Percentiles rank a stretch among this genome's conserved stretches.
Conservation (phyloP, 2,329 filamentous ascomycete genomes). For the Pyrenophora tritici-repentis region DNA sequence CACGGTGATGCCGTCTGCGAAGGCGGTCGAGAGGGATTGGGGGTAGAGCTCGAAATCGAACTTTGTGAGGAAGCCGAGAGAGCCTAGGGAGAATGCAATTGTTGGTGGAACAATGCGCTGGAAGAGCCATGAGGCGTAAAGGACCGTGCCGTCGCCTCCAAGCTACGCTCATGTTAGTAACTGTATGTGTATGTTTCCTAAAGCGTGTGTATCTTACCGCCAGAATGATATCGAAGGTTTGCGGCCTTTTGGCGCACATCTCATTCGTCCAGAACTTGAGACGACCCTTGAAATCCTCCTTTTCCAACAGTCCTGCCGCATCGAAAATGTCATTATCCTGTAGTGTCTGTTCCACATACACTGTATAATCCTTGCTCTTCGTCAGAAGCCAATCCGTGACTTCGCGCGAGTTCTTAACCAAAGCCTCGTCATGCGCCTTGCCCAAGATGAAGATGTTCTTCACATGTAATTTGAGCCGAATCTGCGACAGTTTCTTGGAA, state of each 20-base stretch:
- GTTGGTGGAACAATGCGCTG: constrained; percentile 94
- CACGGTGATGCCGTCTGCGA: constrained; percentile 83
- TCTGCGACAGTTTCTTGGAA: constrained; percentile 80
- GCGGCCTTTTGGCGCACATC: constrained; percentile 76
- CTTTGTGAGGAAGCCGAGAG: constrained; percentile 92
- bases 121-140: constrained; percentile 96
- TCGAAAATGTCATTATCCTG: constrained; percentile 75
- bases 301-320: constrained; percentile 67
- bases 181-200: neutral
- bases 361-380: constrained; percentile 71
- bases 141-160: constrained; percentile 93
- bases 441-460: constrained; percentile 85
- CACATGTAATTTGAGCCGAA: constrained; percentile 81
- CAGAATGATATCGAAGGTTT: constrained; percentile 91
- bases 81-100: constrained; percentile 87
- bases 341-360: constrained; percentile 79
- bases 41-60: constrained; percentile 85
- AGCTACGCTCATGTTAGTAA: constrained; percentile 51
- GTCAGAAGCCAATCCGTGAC: constrained; percentile 80
- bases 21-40: constrained; percentile 70
- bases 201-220: constrained; percentile 54
- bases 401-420: constrained; percentile 78
- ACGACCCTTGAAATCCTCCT: constrained; percentile 61
- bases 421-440: constrained; percentile 83
- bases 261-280: constrained; percentile 83